Evolutionary conservation across 768 basidiomycete genomes (phyloP).

Genomic region (Termitomyces sp.): DNA sequence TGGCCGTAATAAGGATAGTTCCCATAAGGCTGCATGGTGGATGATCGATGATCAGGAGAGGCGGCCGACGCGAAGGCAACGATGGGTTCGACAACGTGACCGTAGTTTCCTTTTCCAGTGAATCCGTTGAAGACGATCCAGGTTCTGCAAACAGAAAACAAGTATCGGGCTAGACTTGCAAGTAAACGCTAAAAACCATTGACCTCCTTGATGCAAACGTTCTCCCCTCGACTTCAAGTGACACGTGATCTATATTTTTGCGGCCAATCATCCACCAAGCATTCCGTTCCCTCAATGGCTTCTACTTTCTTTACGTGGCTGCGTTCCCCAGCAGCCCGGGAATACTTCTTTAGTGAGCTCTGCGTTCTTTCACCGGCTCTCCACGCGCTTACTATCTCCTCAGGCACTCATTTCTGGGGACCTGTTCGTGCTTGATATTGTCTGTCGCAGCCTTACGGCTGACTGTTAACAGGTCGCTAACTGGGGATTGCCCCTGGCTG

Average conservation of each 20-base stretch:
- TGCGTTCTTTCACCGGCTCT: background rate
- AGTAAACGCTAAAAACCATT: background rate
- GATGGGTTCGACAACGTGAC: slow-evolving; percentile 18
- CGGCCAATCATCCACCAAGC: background rate
- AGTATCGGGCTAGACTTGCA: background rate
- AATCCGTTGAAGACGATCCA: background rate
- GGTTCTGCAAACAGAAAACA: background rate
- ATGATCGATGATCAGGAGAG: slow-evolving; percentile 5
- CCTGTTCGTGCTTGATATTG: slow-evolving; percentile 59
- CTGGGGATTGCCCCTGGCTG: slow-evolving; percentile 96
- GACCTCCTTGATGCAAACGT: background rate
- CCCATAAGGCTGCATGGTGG: slow-evolving; percentile 30
- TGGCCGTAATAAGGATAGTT: slow-evolving; percentile 42
- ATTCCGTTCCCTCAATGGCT: slow-evolving; percentile 49
- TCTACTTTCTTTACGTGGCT: slow-evolving; percentile 87
- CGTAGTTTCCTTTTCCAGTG: slow-evolving; percentile 32
- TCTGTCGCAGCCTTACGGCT: slow-evolving; percentile 1
- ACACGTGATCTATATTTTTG: slow-evolving; percentile 14
- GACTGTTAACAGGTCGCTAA: slow-evolving; percentile 76
- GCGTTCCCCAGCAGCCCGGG: slow-evolving; percentile 84
- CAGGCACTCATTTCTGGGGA: slow-evolving; percentile 98
- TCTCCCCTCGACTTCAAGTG: background rate
- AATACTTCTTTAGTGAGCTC: slow-evolving; percentile 92
- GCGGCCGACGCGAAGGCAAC: slow-evolving; percentile 3
- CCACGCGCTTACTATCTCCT: slow-evolving; percentile 4